These are phyloP conservation scores for Phytophthora foliorum DNA, from an alignment of 352 stramenopile species.

Conservation along the genomic window DNA sequence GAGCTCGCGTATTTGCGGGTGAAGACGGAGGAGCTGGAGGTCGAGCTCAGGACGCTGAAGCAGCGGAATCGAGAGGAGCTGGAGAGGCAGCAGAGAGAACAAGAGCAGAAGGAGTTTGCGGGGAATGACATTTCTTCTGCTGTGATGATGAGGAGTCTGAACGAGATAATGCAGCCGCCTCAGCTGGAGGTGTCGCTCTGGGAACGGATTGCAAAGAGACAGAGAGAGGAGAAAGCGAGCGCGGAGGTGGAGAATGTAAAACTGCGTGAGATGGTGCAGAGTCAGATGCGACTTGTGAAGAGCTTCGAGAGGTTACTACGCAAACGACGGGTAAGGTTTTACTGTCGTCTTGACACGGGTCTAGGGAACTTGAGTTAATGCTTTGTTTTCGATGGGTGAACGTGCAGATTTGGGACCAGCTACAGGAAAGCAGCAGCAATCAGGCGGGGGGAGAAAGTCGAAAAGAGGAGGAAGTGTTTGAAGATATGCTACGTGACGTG, in stretches of 20 bases:
- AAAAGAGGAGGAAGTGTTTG: slow-evolving; percentile 36
- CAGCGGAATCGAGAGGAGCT: slow-evolving; percentile 28
- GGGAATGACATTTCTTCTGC: neutral
- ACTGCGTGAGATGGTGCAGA: slow-evolving; percentile 51
- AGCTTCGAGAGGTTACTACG: slow-evolving; percentile 51
- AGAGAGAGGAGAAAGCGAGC: slow-evolving; percentile 44
- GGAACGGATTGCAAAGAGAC: slow-evolving; percentile 50
- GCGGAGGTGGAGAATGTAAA: slow-evolving; percentile 59
- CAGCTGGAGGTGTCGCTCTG: slow-evolving; percentile 39
- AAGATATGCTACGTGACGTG: slow-evolving; percentile 31
- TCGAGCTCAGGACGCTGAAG: slow-evolving; percentile 31
- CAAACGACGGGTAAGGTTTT: slow-evolving; percentile 42
- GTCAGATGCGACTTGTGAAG: slow-evolving; percentile 44
- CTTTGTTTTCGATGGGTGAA: neutral
- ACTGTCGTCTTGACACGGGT: neutral
- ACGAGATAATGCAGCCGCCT: slow-evolving; percentile 2
- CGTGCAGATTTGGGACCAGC: slow-evolving; percentile 39
- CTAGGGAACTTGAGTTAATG: neutral
- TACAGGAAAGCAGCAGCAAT: slow-evolving; percentile 31
- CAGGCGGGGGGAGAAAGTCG: neutral
- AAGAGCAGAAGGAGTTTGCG: slow-evolving; percentile 12
- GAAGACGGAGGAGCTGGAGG: slow-evolving; percentile 36
- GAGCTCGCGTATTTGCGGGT: slow-evolving; percentile 42
- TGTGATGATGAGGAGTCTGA: slow-evolving; percentile 8
- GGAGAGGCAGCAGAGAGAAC: slow-evolving; percentile 27